phyloP scores from a whole-genome alignment of 805 yeast genomes.

The Candida peoriensis region DNA sequence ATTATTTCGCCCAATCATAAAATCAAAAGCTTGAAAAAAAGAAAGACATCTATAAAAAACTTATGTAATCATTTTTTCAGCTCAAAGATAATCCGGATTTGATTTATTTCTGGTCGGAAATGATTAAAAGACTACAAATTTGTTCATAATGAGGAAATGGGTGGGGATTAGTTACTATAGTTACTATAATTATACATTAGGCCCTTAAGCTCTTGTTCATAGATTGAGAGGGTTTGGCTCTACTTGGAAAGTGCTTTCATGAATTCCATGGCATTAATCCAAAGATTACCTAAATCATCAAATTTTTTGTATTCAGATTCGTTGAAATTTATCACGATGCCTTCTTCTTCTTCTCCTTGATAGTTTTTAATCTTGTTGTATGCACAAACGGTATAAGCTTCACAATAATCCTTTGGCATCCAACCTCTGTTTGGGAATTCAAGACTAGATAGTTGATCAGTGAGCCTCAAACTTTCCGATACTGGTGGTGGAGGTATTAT shows the following conservation, averaged over 20 bases:
- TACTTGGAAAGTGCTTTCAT: slow-evolving; percentile 1
- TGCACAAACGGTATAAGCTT: slow-evolving; percentile 53
- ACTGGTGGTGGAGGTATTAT: slow-evolving; percentile 44
- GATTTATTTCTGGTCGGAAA: too few species aligned
- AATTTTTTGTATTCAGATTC: slow-evolving; percentile 1
- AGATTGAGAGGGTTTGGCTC: too few species aligned
- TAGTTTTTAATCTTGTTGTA: slow-evolving; percentile 34
- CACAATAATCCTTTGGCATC: slow-evolving; percentile 43
- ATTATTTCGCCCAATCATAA: too few species aligned
- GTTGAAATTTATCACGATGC: slow-evolving; percentile 7
- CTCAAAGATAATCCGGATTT: too few species aligned
- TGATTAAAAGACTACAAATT: too few species aligned
- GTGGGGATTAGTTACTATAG: too few species aligned
- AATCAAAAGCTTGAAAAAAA: too few species aligned
- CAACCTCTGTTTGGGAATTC: slow-evolving; percentile 30
- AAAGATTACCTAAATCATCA: slow-evolving; percentile 11
- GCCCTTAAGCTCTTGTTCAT: too few species aligned
- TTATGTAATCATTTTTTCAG: too few species aligned
- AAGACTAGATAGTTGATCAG: background rate
- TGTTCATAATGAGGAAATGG: too few species aligned
- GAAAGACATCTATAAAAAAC: too few species aligned
- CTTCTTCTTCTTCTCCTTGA: slow-evolving; percentile 5
- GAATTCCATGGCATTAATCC: slow-evolving; percentile 6
- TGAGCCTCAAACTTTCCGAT: slow-evolving; percentile 14
- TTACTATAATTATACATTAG: too few species aligned